A percentile compares a stretch with the other conserved stretches of the same genome.
Conservation (phyloP, 2,329 filamentous ascomycete genomes). For the Emergomyces pasteurianus region DNA sequence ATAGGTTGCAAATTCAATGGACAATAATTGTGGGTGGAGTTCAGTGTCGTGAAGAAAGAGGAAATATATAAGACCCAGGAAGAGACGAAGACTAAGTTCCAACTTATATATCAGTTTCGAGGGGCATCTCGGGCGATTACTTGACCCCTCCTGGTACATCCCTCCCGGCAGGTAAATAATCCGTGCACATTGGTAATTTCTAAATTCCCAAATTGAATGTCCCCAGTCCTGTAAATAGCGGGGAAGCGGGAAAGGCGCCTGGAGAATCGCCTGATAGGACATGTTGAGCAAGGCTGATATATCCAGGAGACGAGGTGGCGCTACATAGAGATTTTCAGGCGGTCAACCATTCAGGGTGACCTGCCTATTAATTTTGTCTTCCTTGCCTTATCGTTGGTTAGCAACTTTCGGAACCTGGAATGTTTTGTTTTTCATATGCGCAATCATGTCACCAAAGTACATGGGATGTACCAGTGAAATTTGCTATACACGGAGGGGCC, state of each 20-base stretch:
- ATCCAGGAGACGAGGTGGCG: background rate
- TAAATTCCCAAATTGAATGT: background rate
- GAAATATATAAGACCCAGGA: background rate
- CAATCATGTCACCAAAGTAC: background rate
- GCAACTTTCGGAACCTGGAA: background rate
- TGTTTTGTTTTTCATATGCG: background rate
- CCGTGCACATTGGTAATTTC: background rate
- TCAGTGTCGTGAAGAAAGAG: background rate
- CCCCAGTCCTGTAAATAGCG: background rate
- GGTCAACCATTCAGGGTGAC: conserved; percentile 1
- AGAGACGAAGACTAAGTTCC: background rate
- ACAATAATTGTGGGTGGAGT: background rate
- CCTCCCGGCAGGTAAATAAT: background rate
- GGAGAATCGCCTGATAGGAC: background rate
- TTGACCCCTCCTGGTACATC: background rate
- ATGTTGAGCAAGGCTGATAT: conserved; percentile 3
- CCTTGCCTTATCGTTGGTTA: background rate
- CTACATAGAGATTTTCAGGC: background rate
- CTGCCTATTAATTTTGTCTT: background rate
- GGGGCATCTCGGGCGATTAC: background rate
- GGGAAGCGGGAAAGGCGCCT: conserved; percentile 3
- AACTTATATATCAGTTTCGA: conserved; percentile 2
- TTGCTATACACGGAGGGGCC: background rate
- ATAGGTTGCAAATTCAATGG: background rate
- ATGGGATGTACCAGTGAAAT: background rate